Evolutionary conservation across 352 stramenopile genomes (phyloP).

Genomic region (Phytophthora foliorum): DNA sequence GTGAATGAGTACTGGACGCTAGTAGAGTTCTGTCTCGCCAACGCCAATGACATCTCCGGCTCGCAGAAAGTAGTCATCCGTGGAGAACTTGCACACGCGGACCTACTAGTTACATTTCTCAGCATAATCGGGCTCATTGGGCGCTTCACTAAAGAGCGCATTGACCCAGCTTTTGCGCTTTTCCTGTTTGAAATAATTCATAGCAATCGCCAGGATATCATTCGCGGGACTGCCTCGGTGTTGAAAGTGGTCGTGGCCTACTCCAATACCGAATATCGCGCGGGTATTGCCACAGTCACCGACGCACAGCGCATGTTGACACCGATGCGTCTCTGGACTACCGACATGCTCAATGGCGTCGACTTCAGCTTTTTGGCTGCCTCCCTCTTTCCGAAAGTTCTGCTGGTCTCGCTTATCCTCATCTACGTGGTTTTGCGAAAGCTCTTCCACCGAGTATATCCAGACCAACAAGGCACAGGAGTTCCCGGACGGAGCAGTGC

Average conservation of each 20-base stretch:
- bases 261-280: slow-evolving; percentile 23
- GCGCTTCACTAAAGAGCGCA: too few species aligned
- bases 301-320: slow-evolving; percentile 18
- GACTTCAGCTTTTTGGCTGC: slow-evolving; percentile 39
- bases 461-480: too few species aligned
- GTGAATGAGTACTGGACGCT: slow-evolving; percentile 51
- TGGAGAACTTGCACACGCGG: slow-evolving; percentile 37
- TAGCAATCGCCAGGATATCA: too few species aligned
- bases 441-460: slow-evolving; percentile 17
- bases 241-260: slow-evolving; percentile 10
- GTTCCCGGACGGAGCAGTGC: slow-evolving; percentile 14
- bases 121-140: too few species aligned
- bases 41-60: too few species aligned
- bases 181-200: too few species aligned
- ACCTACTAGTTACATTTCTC: too few species aligned
- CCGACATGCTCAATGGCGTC: slow-evolving; percentile 29
- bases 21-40: slow-evolving; percentile 32
- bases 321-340: slow-evolving; percentile 34
- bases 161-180: too few species aligned
- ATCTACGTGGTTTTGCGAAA: slow-evolving; percentile 32
- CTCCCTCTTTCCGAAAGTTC: too few species aligned
- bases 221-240: background rate
- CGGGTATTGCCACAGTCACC: slow-evolving; percentile 28
- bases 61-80: too few species aligned
- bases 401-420: slow-evolving; percentile 16